Percentiles rank a stretch among this genome's conserved stretches.
phyloP scores from a whole-genome alignment of 345 rosid genomes.

The Bretschneidera sinensis region DNA sequence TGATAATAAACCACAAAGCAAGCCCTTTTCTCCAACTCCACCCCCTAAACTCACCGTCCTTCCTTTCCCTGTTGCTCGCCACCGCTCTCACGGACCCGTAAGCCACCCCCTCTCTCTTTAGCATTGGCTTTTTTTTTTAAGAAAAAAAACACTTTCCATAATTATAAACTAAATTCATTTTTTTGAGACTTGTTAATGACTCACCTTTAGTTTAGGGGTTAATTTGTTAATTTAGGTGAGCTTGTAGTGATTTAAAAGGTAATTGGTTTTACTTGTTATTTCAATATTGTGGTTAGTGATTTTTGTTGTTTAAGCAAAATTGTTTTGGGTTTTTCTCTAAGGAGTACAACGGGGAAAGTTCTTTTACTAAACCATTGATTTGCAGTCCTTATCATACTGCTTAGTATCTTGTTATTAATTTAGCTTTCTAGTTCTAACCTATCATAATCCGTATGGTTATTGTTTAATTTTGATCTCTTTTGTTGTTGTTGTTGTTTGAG shows the following conservation, averaged over 20 bases:
- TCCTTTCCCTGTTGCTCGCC: slow-evolving; percentile 88
- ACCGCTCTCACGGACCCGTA: slow-evolving; percentile 88
- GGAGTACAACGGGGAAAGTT: background rate
- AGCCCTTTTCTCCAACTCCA: slow-evolving; percentile 26
- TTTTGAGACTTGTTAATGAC: background rate
- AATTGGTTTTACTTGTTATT: too few species aligned
- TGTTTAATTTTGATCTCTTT: background rate
- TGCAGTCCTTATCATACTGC: too few species aligned
- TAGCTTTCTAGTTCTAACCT: too few species aligned
- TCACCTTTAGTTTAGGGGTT: background rate
- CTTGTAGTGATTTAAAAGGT: too few species aligned
- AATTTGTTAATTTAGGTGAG: background rate
- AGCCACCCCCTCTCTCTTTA: slow-evolving; percentile 17
- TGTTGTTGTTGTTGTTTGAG: too few species aligned
- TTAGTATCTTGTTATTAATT: too few species aligned
- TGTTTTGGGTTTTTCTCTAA: background rate
- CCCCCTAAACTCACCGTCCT: slow-evolving; percentile 61
- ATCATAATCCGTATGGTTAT: background rate
- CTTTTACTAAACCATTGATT: too few species aligned
- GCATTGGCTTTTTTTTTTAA: background rate
- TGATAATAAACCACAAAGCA: slow-evolving; percentile 17
- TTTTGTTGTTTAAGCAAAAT: background rate
- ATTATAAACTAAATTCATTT: too few species aligned
- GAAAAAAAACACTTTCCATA: too few species aligned
- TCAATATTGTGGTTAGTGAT: background rate